Conservation (phyloP, 495 filamentous ascomycete species). For the Xylaria sp. region DNA sequence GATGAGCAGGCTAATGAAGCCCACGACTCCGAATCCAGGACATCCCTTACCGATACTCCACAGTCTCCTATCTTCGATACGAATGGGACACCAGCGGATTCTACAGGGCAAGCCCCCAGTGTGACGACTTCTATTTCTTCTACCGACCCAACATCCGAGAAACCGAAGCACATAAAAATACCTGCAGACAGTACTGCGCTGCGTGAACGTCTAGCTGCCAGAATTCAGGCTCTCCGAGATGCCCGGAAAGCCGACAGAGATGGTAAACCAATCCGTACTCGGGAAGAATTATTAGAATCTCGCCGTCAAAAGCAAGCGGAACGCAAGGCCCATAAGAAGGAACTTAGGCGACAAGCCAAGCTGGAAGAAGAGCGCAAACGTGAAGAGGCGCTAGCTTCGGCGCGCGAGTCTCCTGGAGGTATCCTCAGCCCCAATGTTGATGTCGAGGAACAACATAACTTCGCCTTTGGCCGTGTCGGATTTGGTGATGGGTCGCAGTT, state of each 20-base stretch:
- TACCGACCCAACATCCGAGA: conserved; percentile 60
- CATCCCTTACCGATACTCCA: conserved; percentile 59
- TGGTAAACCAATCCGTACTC: conserved; percentile 77
- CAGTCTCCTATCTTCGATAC: conserved; percentile 72
- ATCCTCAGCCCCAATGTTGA: conserved; percentile 75
- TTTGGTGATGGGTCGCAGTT: conserved; percentile 85
- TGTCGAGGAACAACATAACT: conserved; percentile 57
- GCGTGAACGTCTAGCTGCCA: conserved; percentile 76
- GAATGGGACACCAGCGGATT: conserved; percentile 51
- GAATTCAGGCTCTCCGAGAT: conserved; percentile 81
- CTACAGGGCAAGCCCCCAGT: conserved; percentile 57
- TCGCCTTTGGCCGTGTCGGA: conserved; percentile 84
- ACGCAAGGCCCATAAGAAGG: conserved; percentile 86
- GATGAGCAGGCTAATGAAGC: conserved; percentile 45
- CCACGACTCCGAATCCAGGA: conserved; percentile 50
- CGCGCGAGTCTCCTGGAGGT: conserved; percentile 62
- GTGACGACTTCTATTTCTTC: conserved; percentile 77
- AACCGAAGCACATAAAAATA: conserved; percentile 60
- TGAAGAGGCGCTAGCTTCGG: conserved; percentile 71
- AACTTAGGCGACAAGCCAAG: conserved; percentile 73
- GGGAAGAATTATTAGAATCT: conserved; percentile 88
- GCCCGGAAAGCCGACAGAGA: conserved; percentile 84
- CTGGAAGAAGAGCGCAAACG: conserved; percentile 73
- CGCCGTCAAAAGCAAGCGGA: conserved; percentile 85
- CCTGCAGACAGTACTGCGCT: conserved; percentile 71